Conservation (phyloP, 2,329 filamentous ascomycete species). For the Falciphora oryzae region DNA sequence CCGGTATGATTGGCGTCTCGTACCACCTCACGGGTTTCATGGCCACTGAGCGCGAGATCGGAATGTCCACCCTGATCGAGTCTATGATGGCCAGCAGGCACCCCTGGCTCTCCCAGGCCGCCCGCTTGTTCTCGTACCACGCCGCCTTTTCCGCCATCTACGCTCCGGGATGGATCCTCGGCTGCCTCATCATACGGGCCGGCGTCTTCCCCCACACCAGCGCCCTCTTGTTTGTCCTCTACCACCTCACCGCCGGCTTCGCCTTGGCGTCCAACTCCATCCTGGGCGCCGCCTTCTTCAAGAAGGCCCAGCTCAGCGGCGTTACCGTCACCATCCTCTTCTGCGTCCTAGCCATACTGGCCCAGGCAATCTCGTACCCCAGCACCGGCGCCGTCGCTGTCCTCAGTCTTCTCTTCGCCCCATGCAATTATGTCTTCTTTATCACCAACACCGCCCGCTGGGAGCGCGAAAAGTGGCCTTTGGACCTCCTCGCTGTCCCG, state of each 20-base stretch:
- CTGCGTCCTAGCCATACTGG: conserved; percentile 72
- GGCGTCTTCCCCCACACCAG: conserved; percentile 63
- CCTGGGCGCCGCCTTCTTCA: conserved; percentile 77
- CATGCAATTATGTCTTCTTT: conserved; percentile 85
- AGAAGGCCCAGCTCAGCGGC: conserved; percentile 79
- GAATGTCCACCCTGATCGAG: conserved; percentile 84
- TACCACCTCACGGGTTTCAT: conserved; percentile 86
- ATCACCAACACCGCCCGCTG: conserved; percentile 70
- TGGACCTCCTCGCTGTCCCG: conserved; percentile 56
- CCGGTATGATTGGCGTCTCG: conserved; percentile 72
- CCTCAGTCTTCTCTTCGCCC: conserved; percentile 72
- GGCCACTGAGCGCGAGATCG: conserved; percentile 77
- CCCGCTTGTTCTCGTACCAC: conserved; percentile 73
- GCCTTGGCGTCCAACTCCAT: conserved; percentile 76
- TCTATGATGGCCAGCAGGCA: conserved; percentile 79
- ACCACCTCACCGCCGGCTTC: conserved; percentile 70
- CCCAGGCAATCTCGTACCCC: conserved; percentile 64
- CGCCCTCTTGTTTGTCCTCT: conserved; percentile 61
- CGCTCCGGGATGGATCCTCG: conserved; percentile 75
- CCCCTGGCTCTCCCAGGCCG: conserved; percentile 71
- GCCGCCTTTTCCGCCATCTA: conserved; percentile 77
- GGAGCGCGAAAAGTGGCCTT: conserved; percentile 54
- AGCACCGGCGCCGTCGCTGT: conserved; percentile 59
- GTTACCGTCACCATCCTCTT: conserved; percentile 69
- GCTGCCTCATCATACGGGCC: conserved; percentile 56